These are phyloP conservation scores for Stemphylium lycopersici DNA, from an alignment of 2,329 filamentous ascomycete species.

Conservation along the genomic window DNA sequence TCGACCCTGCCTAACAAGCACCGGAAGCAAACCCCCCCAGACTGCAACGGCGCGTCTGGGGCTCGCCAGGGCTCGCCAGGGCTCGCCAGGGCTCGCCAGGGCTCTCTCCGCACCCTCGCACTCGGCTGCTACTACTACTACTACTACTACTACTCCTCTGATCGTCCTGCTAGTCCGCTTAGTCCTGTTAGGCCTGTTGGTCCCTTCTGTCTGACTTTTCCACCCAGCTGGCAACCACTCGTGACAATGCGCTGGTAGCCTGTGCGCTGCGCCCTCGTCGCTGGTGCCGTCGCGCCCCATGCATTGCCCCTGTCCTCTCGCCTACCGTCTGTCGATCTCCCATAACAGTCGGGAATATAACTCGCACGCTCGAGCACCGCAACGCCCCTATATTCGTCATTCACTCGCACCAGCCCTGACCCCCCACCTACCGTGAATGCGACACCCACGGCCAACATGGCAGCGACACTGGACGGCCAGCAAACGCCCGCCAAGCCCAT, in stretches of 20 bases:
- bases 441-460: conserved; percentile 20
- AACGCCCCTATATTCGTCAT: conserved; percentile 1
- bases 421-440: conserved; percentile 24
- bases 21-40: no score
- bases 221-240: neutral
- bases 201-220: no score
- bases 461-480: conserved; percentile 31
- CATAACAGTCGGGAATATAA: conserved; percentile 6
- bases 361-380: conserved; percentile 4
- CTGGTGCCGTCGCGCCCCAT: conserved; percentile 8
- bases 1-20: neutral
- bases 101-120: no score
- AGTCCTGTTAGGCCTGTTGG: no score
- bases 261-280: neutral
- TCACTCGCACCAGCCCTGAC: conserved; percentile 9
- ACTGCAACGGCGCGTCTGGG: no score
- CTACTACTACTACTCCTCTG: no score
- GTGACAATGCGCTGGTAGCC: conserved; percentile 1
- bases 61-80: no score
- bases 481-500: conserved; percentile 34
- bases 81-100: no score
- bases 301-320: conserved; percentile 32
- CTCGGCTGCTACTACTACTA: no score
- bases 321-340: conserved; percentile 7
- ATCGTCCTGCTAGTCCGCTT: no score